Evolutionary conservation across 176 grass and related monocot species (phyloP), one percentile per base, ranked within the genome.

Genomic region (Zoysia japonica): DNA sequence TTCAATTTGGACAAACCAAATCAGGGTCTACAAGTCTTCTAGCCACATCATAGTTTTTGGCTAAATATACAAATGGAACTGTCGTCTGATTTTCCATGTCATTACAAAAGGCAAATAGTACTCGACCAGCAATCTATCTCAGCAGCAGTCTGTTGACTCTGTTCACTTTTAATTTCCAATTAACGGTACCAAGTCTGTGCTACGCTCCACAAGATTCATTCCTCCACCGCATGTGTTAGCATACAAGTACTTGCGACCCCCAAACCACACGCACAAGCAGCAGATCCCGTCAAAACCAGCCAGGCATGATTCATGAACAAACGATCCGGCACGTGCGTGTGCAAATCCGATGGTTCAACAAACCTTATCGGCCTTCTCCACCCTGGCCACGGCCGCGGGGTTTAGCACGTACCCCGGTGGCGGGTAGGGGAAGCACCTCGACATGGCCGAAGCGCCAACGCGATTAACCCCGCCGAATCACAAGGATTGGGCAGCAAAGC

Each of bases 331-430:
- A 89, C n/a, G 78, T 82, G 87, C 83, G 87, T 82, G 87, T 89
- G 82, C 72, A 89, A 89, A 89, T 89, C 87, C 83, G 87, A 89
- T 67, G 72, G 82, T 81, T 89, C 67, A 82, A 89, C 87, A 82
- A 85, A 89, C 87, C 87, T 89, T 89, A 85, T 73, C 74, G 87
- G 87, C 77, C 67, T 82, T 43, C 78, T 85, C 72, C 72, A 35
- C 67, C 73, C 78, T 78, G 82, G 87, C 57, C 77, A 70, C 86
- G 78, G 82, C 78, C 82, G 61, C 87, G 16, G 82, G 78, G 72
- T 72, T 89, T 67, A 78, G 82, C 82, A 89, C 78, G 87, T 89
- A 89, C 37, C 82, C 87, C 60, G 67, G 87, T 66, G 87, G 82
- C 67, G 87, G 87, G 82, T 72, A 89, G 72, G 82, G 87, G 82